Base-by-base conservation (phyloP, 108 stramenopile species). In the Cyclotella sp. region DNA sequence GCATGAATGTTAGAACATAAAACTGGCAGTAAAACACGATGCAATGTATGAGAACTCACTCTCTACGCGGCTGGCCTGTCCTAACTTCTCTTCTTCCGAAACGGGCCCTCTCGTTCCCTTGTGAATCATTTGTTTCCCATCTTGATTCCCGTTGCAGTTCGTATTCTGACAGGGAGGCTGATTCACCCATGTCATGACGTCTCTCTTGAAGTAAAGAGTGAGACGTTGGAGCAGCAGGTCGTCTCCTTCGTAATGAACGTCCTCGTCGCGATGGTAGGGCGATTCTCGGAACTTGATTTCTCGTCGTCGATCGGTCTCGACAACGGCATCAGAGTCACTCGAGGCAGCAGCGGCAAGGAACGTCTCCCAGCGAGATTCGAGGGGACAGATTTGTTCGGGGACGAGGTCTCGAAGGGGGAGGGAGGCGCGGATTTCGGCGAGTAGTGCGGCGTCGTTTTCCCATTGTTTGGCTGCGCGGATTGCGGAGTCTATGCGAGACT, bases 101-200 rank as follows among this genome's bases (percentile, higher is more conserved):
- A 82, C 72, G 11, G 93, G 86, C 26, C 86, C 87, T 55, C 91
- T 89, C 39, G 53, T 70, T 6, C 63, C 69, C 57, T 41, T 34
- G 67, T 14, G 46, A 39, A 82, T 70, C 78, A 79, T 86, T 62
- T 82, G 63, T 63, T 79, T 87, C 30, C 84, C 85, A 24, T 88
- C 85, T 22, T 75, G 68, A 54, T 69, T 86, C 58, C 67, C 71
- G 9, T 61, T 61, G 22, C 85, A 87, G 63, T 81, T 84, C 0
- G 65, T 40, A 27, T 78, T 77, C 45, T 28, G 53, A 69, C 91
- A 91, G 11, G 85, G 88, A 47, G 93, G 93, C 46, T 79, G 67
- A 82, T 94, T 91, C 61, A 91, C 89, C 93, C 93, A 94, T 0
- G 81, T 89, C 93, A 94, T 94, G 53, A 84, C 76, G n/a, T 85